Base-by-base conservation (phyloP, 768 basidiomycete genomes). In the Suillus clintonianus region DNA sequence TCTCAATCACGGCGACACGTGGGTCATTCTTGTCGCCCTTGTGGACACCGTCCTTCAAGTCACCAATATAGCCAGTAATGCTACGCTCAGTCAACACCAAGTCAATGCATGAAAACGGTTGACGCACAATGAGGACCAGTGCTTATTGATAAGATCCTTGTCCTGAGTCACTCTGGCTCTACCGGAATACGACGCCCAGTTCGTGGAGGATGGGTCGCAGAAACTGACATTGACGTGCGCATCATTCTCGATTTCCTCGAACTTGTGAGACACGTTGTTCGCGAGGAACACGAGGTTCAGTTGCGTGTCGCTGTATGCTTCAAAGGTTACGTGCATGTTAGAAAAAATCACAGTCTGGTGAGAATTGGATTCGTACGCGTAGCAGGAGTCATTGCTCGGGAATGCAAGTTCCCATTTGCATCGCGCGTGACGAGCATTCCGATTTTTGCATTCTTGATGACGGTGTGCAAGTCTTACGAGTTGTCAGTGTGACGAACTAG, bases 1-100 rank as follows among this genome's bases (percentile, higher is more conserved):
- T 85, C 73, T 93, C 86, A 67, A 97, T 92, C 41, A 92, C 74
- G 8, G 88, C 83, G 4, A 97, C 83, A 30, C 95, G 86, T 1
- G 94, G 92, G 67, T 97, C 95, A 54, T 82, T 78, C 36, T 82
- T 82, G 68, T 89, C 86, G n/a, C 94, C 95, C 69, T 86, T 89
- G 74, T 95, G 94, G 7, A 90, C 78, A 19, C 91, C 92, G 67
- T 97, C 94, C 37, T 89, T 88, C 61, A 95, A 80, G 71, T 97
- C 90, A 42, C 92, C 93, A 69, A 96, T 96, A 83, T 93, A 97
- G 0, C 89, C 90, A 10, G 83, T 74, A 37, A 85, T 80, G 3
- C 90, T 92, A 54, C 42, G 3, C 47, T 22, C 4, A 19, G 55
- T 68, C 43, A 62, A 48, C 43, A 62, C 17, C 57, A 22, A 14